Base-by-base conservation (phyloP, 495 filamentous ascomycete genomes). In the Chlorociboria aeruginascens region DNA sequence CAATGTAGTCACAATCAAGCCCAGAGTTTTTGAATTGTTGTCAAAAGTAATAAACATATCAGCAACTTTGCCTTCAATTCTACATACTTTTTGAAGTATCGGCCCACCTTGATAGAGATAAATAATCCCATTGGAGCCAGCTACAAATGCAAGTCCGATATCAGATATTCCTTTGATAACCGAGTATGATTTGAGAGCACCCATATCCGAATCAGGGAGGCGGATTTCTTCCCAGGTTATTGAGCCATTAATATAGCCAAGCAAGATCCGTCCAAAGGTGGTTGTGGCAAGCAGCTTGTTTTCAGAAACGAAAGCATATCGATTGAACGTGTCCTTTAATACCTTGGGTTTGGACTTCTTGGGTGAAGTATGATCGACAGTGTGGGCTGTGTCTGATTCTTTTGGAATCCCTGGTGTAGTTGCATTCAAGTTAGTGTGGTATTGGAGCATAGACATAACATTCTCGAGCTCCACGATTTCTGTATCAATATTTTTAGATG, bases 251-350 rank as follows among this genome's bases (percentile, higher is more conserved):
- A 73, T 56, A 1, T 53, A 45, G 6, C 65, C 81, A 9, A 79
- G 57, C 28, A 84, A 69, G 3, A 90, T 49, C 20, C 72, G 67
- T 3, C 82, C 84, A n/a, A 64, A 68, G 10, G 66, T 69, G 1
- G 81, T 80, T 3, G 73, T 78, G 3, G 68, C 69, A 40, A 89
- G 59, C 14, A 92, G 59, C 12, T 62, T 63, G 36, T 71, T 63
- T 1, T 72, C 59, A 2, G 72, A 72, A 17, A 89, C 57, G 51
- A 89, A 88, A 8, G 68, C 69, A 54, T 86, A 90, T 31, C 71
- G 62, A 51, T 77, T 82, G 48, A 82, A 74, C 7, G 58, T 54
- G 46, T 81, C 73, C 40, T 70, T 68, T 10, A 48, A 16, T 53
- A 55, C 46, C 46, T 59, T 66, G 6, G 37, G 9, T 16, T 41